phyloP scores from a whole-genome alignment of 371 early-diverging fungal species.

The Smittium culicis region DNA sequence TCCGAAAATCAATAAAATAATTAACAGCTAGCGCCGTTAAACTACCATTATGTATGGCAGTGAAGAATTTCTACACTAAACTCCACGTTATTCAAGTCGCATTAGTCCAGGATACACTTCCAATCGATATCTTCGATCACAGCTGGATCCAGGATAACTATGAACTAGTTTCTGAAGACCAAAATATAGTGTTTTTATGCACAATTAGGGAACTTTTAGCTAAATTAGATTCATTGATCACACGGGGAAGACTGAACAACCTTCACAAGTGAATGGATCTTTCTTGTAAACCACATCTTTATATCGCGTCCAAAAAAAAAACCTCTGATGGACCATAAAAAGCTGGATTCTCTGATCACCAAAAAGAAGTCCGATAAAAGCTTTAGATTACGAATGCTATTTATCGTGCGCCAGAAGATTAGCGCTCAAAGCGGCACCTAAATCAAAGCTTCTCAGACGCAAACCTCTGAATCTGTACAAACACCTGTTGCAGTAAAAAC shows the following conservation, averaged over 20 bases:
- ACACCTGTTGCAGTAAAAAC: not conserved
- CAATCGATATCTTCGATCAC: not conserved
- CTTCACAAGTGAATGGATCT: not conserved
- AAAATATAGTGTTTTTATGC: not conserved
- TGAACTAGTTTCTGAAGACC: not conserved
- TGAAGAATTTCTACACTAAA: not conserved
- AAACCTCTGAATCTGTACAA: not conserved
- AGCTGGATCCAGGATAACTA: not conserved
- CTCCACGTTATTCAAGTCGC: not conserved
- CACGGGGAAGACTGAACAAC: not conserved
- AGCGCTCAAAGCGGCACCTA: not conserved
- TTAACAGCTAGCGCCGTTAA: not conserved
- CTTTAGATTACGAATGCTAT: not conserved
- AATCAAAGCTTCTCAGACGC: not conserved
- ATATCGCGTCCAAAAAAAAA: not conserved
- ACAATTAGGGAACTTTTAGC: not conserved
- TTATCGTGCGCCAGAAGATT: not conserved
- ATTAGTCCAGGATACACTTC: not conserved
- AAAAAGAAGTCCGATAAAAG: not conserved
- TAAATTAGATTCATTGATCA: not conserved
- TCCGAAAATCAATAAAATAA: not conserved
- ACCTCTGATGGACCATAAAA: not conserved
- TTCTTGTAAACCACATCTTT: not conserved
- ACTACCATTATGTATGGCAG: not conserved
- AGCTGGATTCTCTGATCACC: not conserved